These are phyloP conservation scores for Solanum ossicruentum DNA, from an alignment of 257 asterid genomes.

Conservation along the genomic window DNA sequence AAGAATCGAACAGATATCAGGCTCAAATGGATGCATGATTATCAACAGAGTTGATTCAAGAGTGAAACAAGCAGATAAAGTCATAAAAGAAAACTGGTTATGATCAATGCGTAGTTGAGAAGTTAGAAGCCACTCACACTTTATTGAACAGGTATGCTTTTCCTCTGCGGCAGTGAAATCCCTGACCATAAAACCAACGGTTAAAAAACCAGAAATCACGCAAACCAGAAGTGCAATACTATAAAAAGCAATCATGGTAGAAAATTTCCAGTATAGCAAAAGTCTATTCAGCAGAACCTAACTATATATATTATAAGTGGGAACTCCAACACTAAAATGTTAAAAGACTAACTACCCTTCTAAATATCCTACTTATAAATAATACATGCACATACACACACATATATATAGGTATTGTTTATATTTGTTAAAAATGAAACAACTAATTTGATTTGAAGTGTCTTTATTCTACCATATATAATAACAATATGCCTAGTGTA, in stretches of 20 bases:
- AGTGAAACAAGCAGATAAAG: neutral
- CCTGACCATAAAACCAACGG: slow-evolving; percentile 23
- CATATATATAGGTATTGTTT: no score
- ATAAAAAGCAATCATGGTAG: neutral
- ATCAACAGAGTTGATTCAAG: neutral
- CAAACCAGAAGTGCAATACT: neutral
- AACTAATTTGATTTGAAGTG: no score
- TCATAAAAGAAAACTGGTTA: neutral
- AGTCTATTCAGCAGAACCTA: neutral
- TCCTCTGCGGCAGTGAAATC: slow-evolving; percentile 72
- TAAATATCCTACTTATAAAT: no score
- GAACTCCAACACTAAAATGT: no score
- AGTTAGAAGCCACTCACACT: slow-evolving; percentile 37
- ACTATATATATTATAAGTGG: no score
- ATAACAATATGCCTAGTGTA: neutral
- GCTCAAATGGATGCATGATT: neutral
- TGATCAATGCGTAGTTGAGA: neutral
- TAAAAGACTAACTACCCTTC: no score
- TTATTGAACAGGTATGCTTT: slow-evolving; percentile 70
- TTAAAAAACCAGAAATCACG: neutral
- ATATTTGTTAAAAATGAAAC: no score
- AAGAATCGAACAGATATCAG: neutral
- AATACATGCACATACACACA: no score
- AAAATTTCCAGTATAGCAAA: neutral
- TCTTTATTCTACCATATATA: neutral